Evolutionary conservation across 2,329 filamentous ascomycete genomes (phyloP).

Genomic region (Fusarium decemcellulare): DNA sequence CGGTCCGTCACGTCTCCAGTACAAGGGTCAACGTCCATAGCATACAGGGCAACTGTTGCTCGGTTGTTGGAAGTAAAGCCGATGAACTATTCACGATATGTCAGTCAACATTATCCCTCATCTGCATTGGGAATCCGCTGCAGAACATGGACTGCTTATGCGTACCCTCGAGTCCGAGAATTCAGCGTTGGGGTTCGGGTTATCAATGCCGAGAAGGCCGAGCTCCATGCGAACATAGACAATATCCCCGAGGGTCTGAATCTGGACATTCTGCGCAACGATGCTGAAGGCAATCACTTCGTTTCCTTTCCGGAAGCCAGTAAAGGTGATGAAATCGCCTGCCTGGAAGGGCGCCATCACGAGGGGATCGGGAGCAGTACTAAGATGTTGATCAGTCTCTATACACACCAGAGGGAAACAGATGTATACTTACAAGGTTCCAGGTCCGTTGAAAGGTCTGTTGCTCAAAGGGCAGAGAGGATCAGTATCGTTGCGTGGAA

Average conservation of each 20-base stretch:
- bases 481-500: conserved; percentile 58
- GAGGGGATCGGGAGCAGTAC: conserved; percentile 52
- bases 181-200: conserved; percentile 52
- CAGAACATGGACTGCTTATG: background rate
- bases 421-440: conserved; percentile 45
- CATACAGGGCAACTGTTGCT: conserved; percentile 51
- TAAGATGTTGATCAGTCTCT: conserved; percentile 20
- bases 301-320: conserved; percentile 48
- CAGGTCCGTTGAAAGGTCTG: conserved; percentile 50
- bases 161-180: conserved; percentile 53
- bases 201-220: conserved; percentile 53
- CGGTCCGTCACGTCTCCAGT: conserved; percentile 52
- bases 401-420: background rate
- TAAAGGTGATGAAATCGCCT: conserved; percentile 55
- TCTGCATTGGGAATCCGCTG: background rate
- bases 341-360: conserved; percentile 54
- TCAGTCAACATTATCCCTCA: background rate
- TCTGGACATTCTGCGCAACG: conserved; percentile 54
- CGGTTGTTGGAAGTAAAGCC: conserved; percentile 53
- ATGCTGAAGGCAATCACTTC: conserved; percentile 55
- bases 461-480: conserved; percentile 53
- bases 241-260: conserved; percentile 50
- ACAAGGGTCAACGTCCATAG: conserved; percentile 55
- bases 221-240: conserved; percentile 55
- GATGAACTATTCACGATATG: conserved; percentile 42